Conservation (phyloP, 495 filamentous ascomycete species). For the Aspergillus cristatus region DNA sequence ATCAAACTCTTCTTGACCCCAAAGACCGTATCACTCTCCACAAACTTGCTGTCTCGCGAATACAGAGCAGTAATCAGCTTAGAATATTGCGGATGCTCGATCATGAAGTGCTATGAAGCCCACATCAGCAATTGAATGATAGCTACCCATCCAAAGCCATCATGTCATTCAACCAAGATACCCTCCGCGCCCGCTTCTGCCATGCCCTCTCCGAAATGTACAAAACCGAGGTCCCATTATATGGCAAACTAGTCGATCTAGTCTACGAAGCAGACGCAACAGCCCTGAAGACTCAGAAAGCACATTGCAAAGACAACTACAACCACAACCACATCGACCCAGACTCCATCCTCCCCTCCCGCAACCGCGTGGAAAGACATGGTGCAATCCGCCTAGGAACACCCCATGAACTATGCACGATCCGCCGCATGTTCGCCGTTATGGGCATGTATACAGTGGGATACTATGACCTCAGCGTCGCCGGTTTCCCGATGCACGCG, state of each 20-base stretch:
- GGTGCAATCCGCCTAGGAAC: constrained; percentile 37
- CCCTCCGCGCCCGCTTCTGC: constrained; percentile 25
- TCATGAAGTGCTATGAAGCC: too few relatives aligned
- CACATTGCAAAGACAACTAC: neutral
- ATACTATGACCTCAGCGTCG: constrained; percentile 33
- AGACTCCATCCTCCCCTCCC: constrained; percentile 18
- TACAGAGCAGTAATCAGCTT: too few relatives aligned
- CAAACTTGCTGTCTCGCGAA: neutral
- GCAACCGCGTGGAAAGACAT: constrained; percentile 31
- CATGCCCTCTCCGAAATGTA: constrained; percentile 33
- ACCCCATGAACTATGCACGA: constrained; percentile 24
- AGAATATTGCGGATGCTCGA: too few relatives aligned
- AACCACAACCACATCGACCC: constrained; percentile 8
- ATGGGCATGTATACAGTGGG: constrained; percentile 36
- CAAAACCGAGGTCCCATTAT: constrained; percentile 30
- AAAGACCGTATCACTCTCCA: constrained; percentile 1
- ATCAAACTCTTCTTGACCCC: too few relatives aligned
- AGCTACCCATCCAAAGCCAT: neutral
- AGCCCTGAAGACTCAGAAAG: constrained; percentile 9
- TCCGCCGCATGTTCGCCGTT: constrained; percentile 30
- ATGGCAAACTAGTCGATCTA: constrained; percentile 26
- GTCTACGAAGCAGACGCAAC: constrained; percentile 24
- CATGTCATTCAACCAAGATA: constrained; percentile 16
- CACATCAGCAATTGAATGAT: too few relatives aligned
- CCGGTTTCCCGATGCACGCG: constrained; percentile 35